These are phyloP conservation scores for Terana coerulea DNA, from an alignment of 768 basidiomycete genomes.

Conservation along the genomic window DNA sequence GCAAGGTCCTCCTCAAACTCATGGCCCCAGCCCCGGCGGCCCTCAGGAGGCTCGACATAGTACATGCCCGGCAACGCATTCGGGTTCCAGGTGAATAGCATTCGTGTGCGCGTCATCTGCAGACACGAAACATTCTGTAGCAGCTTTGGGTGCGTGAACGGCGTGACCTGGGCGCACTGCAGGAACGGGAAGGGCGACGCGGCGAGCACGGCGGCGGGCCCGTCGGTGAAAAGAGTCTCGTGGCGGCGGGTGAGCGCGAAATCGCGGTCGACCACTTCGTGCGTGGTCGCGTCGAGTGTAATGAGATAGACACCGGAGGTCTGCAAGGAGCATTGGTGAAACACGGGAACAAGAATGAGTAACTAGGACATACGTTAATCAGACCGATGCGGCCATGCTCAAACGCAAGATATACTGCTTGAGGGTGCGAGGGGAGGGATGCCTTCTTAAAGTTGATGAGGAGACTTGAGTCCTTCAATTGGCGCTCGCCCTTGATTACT, in stretches of 20 bases:
- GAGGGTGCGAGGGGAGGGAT: not conserved
- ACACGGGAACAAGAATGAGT: not conserved
- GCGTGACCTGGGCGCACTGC: conserved; percentile 13
- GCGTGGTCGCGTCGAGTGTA: conserved; percentile 20
- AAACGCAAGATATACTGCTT: conserved; percentile 25
- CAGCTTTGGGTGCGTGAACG: not conserved
- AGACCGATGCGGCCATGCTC: conserved; percentile 25
- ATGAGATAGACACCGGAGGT: conserved; percentile 23
- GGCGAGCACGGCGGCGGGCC: conserved; percentile 8
- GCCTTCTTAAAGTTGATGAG: not conserved
- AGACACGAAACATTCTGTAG: conserved; percentile 23
- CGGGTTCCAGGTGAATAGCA: conserved; percentile 23
- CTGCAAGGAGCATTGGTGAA: conserved; percentile 10
- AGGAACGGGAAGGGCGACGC: conserved; percentile 16
- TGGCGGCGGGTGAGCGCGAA: not conserved
- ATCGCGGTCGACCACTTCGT: conserved; percentile 15
- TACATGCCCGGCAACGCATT: not conserved
- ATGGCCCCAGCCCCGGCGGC: not conserved
- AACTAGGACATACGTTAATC: conserved; percentile 21
- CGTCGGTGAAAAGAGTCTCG: conserved; percentile 5
- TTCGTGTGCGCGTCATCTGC: conserved; percentile 25
- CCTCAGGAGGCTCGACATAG: too few relatives aligned
- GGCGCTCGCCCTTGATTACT: conserved; percentile 19
- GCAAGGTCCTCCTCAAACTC: not conserved
- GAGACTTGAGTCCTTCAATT: conserved; percentile 13